phyloP scores from a whole-genome alignment of 2,329 filamentous ascomycete species.

The Microdochium trichocladiopsis region DNA sequence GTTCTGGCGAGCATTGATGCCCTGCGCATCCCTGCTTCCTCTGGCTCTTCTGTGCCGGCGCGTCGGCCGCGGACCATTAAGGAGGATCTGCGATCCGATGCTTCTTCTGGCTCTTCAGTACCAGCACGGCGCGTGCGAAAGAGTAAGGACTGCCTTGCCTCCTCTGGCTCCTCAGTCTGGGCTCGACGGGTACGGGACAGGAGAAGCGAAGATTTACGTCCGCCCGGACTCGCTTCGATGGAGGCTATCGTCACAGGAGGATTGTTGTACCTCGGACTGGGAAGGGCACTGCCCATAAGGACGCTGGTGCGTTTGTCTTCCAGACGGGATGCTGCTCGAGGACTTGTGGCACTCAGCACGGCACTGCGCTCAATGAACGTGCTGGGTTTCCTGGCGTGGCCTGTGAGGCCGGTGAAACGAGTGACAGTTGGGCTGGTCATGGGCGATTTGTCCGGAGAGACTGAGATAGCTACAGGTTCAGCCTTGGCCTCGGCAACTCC shows the following conservation, averaged over 20 bases:
- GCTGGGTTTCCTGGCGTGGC: slow-evolving; percentile 11
- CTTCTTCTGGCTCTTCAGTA: slow-evolving; percentile 39
- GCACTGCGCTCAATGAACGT: slow-evolving; percentile 28
- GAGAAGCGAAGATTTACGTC: slow-evolving; percentile 48
- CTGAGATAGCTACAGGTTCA: slow-evolving; percentile 14
- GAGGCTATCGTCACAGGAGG: slow-evolving; percentile 30
- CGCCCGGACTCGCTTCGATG: slow-evolving; percentile 24
- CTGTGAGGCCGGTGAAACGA: slow-evolving; percentile 8
- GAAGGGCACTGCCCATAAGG: slow-evolving; percentile 34
- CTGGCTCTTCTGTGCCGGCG: slow-evolving; percentile 38
- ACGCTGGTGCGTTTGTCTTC: slow-evolving; percentile 46
- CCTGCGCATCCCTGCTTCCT: slow-evolving; percentile 30
- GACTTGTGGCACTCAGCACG: slow-evolving; percentile 30
- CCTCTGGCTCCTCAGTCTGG: slow-evolving; percentile 43
- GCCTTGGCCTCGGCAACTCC: slow-evolving; percentile 33
- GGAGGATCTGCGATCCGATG: slow-evolving; percentile 30
- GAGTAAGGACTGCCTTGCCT: slow-evolving; percentile 41
- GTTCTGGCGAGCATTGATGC: slow-evolving; percentile 36
- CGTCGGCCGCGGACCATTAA: slow-evolving; percentile 38
- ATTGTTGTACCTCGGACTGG: slow-evolving; percentile 30
- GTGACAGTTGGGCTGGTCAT: slow-evolving; percentile 37
- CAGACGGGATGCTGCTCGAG: slow-evolving; percentile 40
- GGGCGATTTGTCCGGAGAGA: slow-evolving; percentile 15
- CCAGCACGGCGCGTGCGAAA: slow-evolving; percentile 35
- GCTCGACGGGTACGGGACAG: slow-evolving; percentile 36